phyloP scores from a whole-genome alignment of 2,329 filamentous ascomycete species.

The Clonostachys rhizophaga region DNA sequence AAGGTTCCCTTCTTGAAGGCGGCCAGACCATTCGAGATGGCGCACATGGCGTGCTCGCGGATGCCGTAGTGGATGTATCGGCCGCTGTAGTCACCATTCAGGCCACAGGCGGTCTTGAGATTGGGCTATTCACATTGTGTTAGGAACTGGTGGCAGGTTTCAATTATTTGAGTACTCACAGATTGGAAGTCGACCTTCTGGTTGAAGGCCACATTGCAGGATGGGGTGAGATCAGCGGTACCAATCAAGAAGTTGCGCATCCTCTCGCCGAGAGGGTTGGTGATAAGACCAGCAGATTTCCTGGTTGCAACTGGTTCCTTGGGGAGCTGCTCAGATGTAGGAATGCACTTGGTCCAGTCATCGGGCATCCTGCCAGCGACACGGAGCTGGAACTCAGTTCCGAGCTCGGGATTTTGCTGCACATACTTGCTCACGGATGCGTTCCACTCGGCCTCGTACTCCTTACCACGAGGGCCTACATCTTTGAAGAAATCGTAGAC shows the following conservation, averaged over 20 bases:
- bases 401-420: constrained; percentile 39
- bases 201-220: constrained; percentile 51
- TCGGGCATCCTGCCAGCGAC: constrained; percentile 36
- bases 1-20: constrained; percentile 51
- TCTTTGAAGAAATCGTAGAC: constrained; percentile 46
- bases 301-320: constrained; percentile 40
- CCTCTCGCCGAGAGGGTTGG: constrained; percentile 44
- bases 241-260: constrained; percentile 45
- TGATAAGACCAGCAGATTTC: constrained; percentile 40
- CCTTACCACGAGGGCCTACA: constrained; percentile 31
- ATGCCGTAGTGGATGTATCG: constrained; percentile 58
- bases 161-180: constrained; percentile 6
- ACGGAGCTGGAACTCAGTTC: constrained; percentile 39
- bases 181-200: constrained; percentile 42
- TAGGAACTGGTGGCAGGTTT: background rate
- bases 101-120: constrained; percentile 34
- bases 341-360: constrained; percentile 43
- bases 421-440: constrained; percentile 32
- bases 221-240: constrained; percentile 46
- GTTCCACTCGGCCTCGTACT: constrained; percentile 41
- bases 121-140: constrained; percentile 17
- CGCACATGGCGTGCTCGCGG: constrained; percentile 57
- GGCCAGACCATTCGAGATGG: constrained; percentile 53
- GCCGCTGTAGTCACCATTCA: constrained; percentile 48
- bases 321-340: constrained; percentile 34